Base-by-base conservation (phyloP, 352 stramenopile genomes). In the Phytophthora pluvialis region DNA sequence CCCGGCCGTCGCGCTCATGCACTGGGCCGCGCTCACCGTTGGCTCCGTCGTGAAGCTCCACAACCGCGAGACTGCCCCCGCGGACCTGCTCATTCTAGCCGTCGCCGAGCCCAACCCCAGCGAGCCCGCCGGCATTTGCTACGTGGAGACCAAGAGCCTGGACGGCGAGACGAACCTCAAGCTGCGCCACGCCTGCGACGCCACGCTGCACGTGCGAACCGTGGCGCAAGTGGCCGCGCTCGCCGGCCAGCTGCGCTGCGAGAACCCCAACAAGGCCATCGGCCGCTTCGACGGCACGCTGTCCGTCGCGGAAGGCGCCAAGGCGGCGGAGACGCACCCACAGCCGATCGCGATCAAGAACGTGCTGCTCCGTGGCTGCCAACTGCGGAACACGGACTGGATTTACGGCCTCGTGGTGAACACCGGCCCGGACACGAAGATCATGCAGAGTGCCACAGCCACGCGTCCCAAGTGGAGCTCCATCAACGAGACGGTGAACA, bases 111-210 rank as follows among this genome's bases (percentile, higher is more conserved):
- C 80, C 1, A 79, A 93, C 16, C 72, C 81, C 3, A 74, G 56
- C 11, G 68, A 86, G 38, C 82, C 89, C 0, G 84, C 78, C 4
- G 86, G 88, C 25, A 89, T 93, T 28, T 93, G 83, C 70, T 97
- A 94, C 59, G 86, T 96, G 7, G 86, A 97, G 72, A 97, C 91
- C 46, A 91, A 90, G 56, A 93, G 78, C 49, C 67, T 97, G 7
- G 91, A 97, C 53, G 91, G 91, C 11, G 91, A 97, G 45, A 97
- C 91, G 8, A 97, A 97, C 55, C 70, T 98, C 35, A 98, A 98
- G 68, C 64, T 95, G 32, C 85, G 90, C 18, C 77, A 94, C 21
- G 83, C 83, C 0, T 82, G 79, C 16, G 73, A 94, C 26, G 64
- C 67, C 35, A 92, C 84, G 31, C 70, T 89, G 29, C 67, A 79